Percentiles rank a stretch among this genome's conserved stretches.
These are phyloP conservation scores for Kregervanrija pseudodelftensis DNA, from an alignment of 805 yeast species.

Conservation along the genomic window DNA sequence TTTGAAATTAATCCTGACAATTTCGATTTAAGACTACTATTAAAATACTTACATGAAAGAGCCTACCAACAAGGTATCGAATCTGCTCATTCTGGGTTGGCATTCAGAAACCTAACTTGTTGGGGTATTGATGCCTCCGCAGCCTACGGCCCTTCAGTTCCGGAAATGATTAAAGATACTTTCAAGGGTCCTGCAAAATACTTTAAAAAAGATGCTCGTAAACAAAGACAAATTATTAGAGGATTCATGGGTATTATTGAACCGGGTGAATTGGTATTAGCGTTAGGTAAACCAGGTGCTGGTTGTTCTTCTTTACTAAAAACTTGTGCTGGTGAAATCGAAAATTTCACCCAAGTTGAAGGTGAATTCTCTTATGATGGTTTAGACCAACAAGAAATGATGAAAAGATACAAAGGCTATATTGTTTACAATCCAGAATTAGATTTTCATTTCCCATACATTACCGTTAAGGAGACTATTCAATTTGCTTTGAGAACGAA, in stretches of 20 bases:
- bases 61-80: constrained; percentile 39
- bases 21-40: constrained; percentile 37
- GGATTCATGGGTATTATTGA: constrained; percentile 34
- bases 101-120: constrained; percentile 36
- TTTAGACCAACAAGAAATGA: constrained; percentile 50
- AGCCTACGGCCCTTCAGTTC: constrained; percentile 41
- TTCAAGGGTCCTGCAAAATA: constrained; percentile 24
- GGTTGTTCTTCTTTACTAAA: constrained; percentile 71
- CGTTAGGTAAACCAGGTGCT: constrained; percentile 71
- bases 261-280: constrained; percentile 66
- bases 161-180: constrained; percentile 33
- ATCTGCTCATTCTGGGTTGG: constrained; percentile 44
- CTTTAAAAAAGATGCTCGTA: constrained; percentile 26
- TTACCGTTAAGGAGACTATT: constrained; percentile 69
- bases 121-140: constrained; percentile 48
- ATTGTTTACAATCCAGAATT: constrained; percentile 53
- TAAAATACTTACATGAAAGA: constrained; percentile 32
- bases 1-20: constrained; percentile 39
- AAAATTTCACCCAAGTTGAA: constrained; percentile 36
- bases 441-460: constrained; percentile 70
- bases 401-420: constrained; percentile 47
- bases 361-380: constrained; percentile 62
- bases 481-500: constrained; percentile 63
- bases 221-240: constrained; percentile 32
- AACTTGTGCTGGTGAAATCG: constrained; percentile 48